Evolutionary conservation across 768 basidiomycete species (phyloP).

Genomic region (Tulasnella sp.): DNA sequence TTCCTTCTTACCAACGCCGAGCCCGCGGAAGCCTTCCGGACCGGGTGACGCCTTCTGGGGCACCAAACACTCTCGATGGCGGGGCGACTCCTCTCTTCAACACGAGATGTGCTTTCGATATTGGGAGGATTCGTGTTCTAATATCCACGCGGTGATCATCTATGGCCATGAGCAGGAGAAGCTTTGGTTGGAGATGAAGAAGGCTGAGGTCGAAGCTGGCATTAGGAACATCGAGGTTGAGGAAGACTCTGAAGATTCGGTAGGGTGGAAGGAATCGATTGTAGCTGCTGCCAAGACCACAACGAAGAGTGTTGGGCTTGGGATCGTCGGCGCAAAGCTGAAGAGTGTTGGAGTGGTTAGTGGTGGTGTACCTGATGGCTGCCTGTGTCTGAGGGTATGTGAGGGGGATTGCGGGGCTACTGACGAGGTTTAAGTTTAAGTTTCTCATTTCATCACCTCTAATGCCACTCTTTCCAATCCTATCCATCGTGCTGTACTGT

Average conservation of each 20-base stretch:
- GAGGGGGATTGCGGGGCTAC: too few species aligned
- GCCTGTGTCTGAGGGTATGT: too few species aligned
- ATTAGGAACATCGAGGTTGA: background rate
- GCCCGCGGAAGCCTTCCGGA: background rate
- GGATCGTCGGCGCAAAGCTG: too few species aligned
- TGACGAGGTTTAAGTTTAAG: too few species aligned
- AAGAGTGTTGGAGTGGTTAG: too few species aligned
- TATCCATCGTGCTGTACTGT: too few species aligned
- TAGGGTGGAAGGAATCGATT: background rate
- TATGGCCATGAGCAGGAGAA: background rate
- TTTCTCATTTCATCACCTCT: too few species aligned
- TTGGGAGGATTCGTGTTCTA: slow-evolving; percentile 4
- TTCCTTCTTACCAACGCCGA: background rate
- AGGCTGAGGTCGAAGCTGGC: background rate
- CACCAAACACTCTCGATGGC: slow-evolving; percentile 13
- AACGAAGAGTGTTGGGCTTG: background rate
- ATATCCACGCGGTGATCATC: background rate
- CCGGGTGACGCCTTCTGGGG: background rate
- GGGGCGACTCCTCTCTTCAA: background rate
- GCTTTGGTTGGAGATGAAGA: background rate
- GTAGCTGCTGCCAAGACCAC: background rate
- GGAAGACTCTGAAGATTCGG: background rate
- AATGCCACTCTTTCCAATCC: too few species aligned
- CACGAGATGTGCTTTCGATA: slow-evolving; percentile 1
- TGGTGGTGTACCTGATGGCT: too few species aligned